phyloP scores from a whole-genome alignment of 768 basidiomycete genomes.

The Naganishia antarctica region DNA sequence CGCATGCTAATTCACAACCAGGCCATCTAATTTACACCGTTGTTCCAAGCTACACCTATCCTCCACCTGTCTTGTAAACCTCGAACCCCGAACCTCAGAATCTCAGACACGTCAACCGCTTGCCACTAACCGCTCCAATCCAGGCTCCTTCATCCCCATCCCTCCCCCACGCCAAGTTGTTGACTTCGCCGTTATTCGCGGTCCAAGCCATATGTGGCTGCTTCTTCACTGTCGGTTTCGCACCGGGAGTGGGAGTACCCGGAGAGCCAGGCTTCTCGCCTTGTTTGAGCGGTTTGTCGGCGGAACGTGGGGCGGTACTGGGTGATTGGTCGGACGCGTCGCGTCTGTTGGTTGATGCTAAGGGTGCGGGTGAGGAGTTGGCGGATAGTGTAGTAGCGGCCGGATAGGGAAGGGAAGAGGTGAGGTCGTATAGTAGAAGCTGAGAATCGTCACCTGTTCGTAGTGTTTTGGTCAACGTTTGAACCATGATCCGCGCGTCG shows the following conservation, averaged over 20 bases:
- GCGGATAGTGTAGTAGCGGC: conserved; percentile 52
- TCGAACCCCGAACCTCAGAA: conserved; percentile 28
- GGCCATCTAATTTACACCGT: neutral
- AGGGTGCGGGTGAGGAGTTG: conserved; percentile 51
- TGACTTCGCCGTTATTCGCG: conserved; percentile 34
- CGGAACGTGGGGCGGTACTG: conserved; percentile 26
- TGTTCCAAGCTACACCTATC: neutral
- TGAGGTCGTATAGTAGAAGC: conserved; percentile 77
- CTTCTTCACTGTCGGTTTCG: conserved; percentile 9
- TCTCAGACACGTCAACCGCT: conserved; percentile 39
- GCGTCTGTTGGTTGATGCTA: conserved; percentile 30
- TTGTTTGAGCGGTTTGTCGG: conserved; percentile 25
- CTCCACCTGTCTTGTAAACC: neutral
- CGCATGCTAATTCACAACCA: conserved; percentile 19
- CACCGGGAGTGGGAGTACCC: neutral
- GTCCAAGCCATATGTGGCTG: conserved; percentile 34
- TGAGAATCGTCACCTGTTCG: conserved; percentile 87
- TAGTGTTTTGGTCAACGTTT: neutral
- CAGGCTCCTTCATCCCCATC: conserved; percentile 37
- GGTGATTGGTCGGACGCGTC: conserved; percentile 18
- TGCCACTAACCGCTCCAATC: conserved; percentile 46
- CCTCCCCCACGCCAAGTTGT: conserved; percentile 42
- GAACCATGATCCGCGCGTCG: too few relatives aligned
- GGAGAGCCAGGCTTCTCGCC: neutral
- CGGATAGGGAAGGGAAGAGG: conserved; percentile 36